phyloP scores from a whole-genome alignment of 2,329 filamentous ascomycete genomes.

The Geosmithia morbida region DNA sequence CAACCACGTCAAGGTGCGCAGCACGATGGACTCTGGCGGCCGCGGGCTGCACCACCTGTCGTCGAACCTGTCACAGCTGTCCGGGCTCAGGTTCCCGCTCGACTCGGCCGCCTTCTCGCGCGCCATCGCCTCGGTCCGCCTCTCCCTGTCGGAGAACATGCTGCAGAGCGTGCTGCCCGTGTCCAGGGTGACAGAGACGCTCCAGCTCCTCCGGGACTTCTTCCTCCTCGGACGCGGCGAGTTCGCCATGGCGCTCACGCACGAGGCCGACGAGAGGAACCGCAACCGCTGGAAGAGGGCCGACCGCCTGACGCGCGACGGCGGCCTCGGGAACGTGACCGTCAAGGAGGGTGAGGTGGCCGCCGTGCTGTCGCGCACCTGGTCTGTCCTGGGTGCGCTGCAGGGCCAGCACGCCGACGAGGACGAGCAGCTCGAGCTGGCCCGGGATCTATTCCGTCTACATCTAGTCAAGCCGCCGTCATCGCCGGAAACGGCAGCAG shows the following conservation, averaged over 20 bases:
- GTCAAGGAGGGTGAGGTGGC: slow-evolving; percentile 82
- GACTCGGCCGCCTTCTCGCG: slow-evolving; percentile 54
- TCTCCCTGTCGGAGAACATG: slow-evolving; percentile 71
- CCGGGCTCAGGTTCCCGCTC: slow-evolving; percentile 59
- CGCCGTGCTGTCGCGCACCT: slow-evolving; percentile 61
- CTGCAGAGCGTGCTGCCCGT: slow-evolving; percentile 72
- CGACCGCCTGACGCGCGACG: slow-evolving; percentile 37
- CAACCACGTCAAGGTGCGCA: slow-evolving; percentile 59
- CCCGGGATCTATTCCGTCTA: slow-evolving; percentile 61
- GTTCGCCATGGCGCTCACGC: slow-evolving; percentile 76
- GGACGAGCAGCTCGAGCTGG: slow-evolving; percentile 70
- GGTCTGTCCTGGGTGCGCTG: slow-evolving; percentile 65
- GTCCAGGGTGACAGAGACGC: slow-evolving; percentile 58
- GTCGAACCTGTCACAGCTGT: slow-evolving; percentile 54
- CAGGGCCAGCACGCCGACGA: slow-evolving; percentile 59
- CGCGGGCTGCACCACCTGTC: slow-evolving; percentile 47
- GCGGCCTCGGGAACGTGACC: slow-evolving; percentile 27
- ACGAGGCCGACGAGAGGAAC: slow-evolving; percentile 70
- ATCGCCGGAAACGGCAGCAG: slow-evolving; percentile 18
- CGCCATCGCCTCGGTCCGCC: slow-evolving; percentile 60
- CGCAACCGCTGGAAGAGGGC: slow-evolving; percentile 56
- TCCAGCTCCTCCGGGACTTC: slow-evolving; percentile 71
- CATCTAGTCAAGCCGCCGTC: slow-evolving; percentile 38
- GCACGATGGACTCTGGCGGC: slow-evolving; percentile 25
- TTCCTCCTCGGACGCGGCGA: slow-evolving; percentile 80